phyloP scores from a whole-genome alignment of 768 basidiomycete species.

The Termitomyces sp. region DNA sequence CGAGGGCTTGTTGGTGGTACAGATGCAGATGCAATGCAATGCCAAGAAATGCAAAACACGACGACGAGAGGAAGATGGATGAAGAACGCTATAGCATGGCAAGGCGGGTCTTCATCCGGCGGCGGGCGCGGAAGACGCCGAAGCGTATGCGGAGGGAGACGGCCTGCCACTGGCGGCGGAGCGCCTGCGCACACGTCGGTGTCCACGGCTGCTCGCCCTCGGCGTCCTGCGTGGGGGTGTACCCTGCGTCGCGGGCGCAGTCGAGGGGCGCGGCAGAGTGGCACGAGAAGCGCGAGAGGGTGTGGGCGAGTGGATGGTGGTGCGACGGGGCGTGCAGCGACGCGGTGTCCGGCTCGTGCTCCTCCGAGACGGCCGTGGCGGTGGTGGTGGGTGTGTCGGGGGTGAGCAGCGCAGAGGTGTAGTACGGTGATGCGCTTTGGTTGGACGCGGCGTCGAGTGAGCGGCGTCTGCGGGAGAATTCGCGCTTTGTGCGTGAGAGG shows the following conservation, averaged over 20 bases:
- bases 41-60: neutral
- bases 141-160: slow-evolving; percentile 51
- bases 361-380: neutral
- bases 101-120: slow-evolving; percentile 26
- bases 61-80: neutral
- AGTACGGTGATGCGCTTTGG: slow-evolving; percentile 1
- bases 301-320: slow-evolving; percentile 2
- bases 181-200: slow-evolving; percentile 51
- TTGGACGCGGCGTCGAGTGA: slow-evolving; percentile 11
- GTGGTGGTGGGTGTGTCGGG: slow-evolving; percentile 4
- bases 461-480: slow-evolving; percentile 10
- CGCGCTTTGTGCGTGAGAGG: slow-evolving; percentile 14
- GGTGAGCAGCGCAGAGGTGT: slow-evolving; percentile 6
- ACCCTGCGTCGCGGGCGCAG: neutral
- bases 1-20: neutral
- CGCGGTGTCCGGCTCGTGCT: neutral
- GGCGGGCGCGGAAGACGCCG: slow-evolving; percentile 46
- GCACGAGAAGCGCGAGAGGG: slow-evolving; percentile 1
- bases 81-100: slow-evolving; percentile 15
- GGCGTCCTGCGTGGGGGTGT: slow-evolving; percentile 6
- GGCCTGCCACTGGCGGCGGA: slow-evolving; percentile 60
- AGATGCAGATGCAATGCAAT: slow-evolving; percentile 1
- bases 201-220: slow-evolving; percentile 28
- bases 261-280: neutral
- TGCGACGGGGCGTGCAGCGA: slow-evolving; percentile 3